Conservation (phyloP, 306 rosid genomes). For the Casuarina cunninghamiana region DNA sequence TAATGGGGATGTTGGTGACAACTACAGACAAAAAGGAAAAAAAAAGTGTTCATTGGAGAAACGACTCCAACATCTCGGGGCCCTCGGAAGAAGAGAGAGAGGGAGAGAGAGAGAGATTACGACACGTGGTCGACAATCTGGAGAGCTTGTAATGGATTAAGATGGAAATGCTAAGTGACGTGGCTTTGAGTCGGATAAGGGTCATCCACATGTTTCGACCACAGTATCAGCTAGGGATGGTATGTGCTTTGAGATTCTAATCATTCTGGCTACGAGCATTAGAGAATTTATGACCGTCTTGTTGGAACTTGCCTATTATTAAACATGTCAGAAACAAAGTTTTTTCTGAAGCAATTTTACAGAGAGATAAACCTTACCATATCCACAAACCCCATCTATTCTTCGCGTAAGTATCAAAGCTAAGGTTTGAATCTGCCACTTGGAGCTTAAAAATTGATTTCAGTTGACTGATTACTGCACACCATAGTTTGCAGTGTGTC, state of each 20-base stretch:
- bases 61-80: too few species aligned
- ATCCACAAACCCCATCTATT: background rate
- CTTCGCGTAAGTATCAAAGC: background rate
- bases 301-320: background rate
- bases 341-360: background rate
- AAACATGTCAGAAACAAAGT: background rate
- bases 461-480: background rate
- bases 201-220: background rate
- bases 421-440: background rate
- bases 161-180: background rate
- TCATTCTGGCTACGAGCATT: too few species aligned
- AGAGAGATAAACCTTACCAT: background rate
- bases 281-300: too few species aligned
- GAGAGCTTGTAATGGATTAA: background rate
- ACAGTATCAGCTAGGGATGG: too few species aligned
- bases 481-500: background rate
- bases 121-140: background rate
- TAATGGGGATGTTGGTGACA: too few species aligned
- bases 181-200: background rate
- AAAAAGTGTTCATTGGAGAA: too few species aligned
- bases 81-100: too few species aligned
- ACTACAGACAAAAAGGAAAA: too few species aligned
- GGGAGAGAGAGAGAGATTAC: too few species aligned
- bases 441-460: background rate
- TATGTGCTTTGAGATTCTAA: too few species aligned